Conservation (phyloP, 306 rosid species). For the Castanopsis chinensis region DNA sequence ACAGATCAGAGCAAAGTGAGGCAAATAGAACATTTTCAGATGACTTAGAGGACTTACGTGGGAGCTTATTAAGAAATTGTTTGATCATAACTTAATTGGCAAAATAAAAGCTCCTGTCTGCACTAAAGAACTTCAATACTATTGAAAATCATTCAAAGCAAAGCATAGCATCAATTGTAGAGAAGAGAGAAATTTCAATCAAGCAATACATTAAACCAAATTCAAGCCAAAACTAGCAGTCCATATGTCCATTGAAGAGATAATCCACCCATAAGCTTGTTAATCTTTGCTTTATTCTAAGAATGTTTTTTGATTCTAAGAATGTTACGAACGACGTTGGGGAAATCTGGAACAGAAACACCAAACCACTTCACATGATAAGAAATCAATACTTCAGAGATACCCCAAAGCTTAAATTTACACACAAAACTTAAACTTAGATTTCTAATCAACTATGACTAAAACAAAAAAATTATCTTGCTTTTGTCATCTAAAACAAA, state of each 20-base stretch:
- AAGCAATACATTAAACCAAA: slow-evolving; percentile 28
- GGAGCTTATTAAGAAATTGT: slow-evolving; percentile 82
- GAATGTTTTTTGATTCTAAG: slow-evolving; percentile 20
- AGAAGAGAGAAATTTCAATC: slow-evolving; percentile 14
- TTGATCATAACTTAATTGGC: slow-evolving; percentile 72
- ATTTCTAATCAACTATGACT: slow-evolving; percentile 16
- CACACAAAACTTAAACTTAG: neutral
- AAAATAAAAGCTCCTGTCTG: slow-evolving; percentile 26
- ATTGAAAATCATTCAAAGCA: slow-evolving; percentile 29
- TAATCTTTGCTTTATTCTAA: slow-evolving; percentile 21
- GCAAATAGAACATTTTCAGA: neutral
- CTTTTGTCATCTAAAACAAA: neutral
- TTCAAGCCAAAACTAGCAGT: slow-evolving; percentile 13
- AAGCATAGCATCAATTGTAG: slow-evolving; percentile 29
- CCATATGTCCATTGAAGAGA: slow-evolving; percentile 18
- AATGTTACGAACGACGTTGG: slow-evolving; percentile 27
- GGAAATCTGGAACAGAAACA: slow-evolving; percentile 26
- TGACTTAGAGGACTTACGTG: slow-evolving; percentile 80
- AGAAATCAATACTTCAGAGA: slow-evolving; percentile 33
- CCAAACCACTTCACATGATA: slow-evolving; percentile 24
- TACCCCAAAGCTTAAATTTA: slow-evolving; percentile 30
- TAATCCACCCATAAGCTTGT: slow-evolving; percentile 22
- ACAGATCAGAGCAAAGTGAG: too few relatives aligned
- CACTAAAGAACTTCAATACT: slow-evolving; percentile 33
- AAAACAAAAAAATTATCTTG: slow-evolving; percentile 10